Evolutionary conservation across 2,329 filamentous ascomycete genomes (phyloP), one percentile per base, ranked within the genome.

Genomic region (Colletotrichum higginsianum): DNA sequence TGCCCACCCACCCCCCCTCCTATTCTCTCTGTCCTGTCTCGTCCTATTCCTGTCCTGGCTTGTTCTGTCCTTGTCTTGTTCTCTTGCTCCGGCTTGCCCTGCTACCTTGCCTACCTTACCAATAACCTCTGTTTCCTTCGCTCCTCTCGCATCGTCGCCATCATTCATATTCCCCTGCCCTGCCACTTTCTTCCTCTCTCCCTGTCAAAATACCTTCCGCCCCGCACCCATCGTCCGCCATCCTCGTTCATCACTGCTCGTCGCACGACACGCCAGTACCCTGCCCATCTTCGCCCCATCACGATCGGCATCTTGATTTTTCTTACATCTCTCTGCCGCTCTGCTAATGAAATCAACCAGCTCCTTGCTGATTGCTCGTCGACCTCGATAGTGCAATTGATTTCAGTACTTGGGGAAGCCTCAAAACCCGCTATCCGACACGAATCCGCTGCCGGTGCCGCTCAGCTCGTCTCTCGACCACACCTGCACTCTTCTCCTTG

Each of bases 111-210:
- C 61, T 38, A 47, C 61, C 57, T 35, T 40, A 18, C 68, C 58
- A 61, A 57, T 61, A 58, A 56, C 50, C 44, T 66, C 50, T 53
- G 38, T 61, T 55, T 71, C 66, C 55, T 64, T 60, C 65, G 30
- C 55, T 71, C 64, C 42, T 71, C 61, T 62, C 71, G 70, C 66
- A 72, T 72, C 70, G 66, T 72, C 66, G 70, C 70, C 70, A 72
- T 72, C 66, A 72, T 72, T 72, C 70, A 70, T 72, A 72, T 61
- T 72, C 61, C 70, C 60, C 55, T 66, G 60, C 70, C 66, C 70
- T 72, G 70, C 70, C 70, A 66, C 61, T 70, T 61, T 66, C 67
- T 71, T 46, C 49, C 55, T 72, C 55, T 72, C 66, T 72, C 66
- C 66, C 67, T 71, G 68, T 68, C 68, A 71, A 71, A 61, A 60